Evolutionary conservation across 768 basidiomycete genomes (phyloP), one percentile per base, ranked within the genome.

Genomic region (Rhodosporidiobolus sp.): DNA sequence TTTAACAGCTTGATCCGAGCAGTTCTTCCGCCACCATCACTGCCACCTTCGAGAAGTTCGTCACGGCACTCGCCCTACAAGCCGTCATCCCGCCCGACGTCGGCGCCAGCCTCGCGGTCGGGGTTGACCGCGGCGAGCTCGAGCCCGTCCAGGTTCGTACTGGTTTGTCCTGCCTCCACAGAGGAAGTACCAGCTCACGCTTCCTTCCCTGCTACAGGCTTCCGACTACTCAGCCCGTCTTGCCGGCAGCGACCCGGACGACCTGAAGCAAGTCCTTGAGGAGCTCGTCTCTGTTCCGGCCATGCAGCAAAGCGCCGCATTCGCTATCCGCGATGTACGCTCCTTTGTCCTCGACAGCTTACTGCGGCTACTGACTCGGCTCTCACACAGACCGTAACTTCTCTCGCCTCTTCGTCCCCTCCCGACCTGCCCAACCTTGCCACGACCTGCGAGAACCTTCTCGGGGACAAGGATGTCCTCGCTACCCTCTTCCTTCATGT

Each of bases 401-500:
- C 55, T 2, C 48, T 32, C 32, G 60, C 61, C 49, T 34, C 54
- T 14, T 53, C 35, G 3, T 28, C 49, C n/a, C 58, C 26, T 10
- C 26, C 58, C n/a, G 73, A 74, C 28, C 61, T 70, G 22, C 14
- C 55, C 32, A 69, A 57, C n/a, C 61, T 70, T 22, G 35, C 69
- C 0, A 1, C 35, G 0, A 11, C 64, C 8, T 73, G 71, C 60
- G 57, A 67, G 28, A 49, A 45, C 2, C 63, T 76, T 4, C 8
- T 55, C 35, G 53, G 43, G 12, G 26, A 61, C 32, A 28, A 50
- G 12, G 50, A 59, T 19, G 53, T 34, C 1, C 69, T 76, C 32
- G 30, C 64, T 1, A 53, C 71, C 22, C 26, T 67, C 1, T 35
- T 76, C 49, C 30, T 70, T 10, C 64, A 76, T 16, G 48, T 63